Evolutionary conservation across 2,329 filamentous ascomycete genomes (phyloP).

Genomic region (Colletotrichum sp.): DNA sequence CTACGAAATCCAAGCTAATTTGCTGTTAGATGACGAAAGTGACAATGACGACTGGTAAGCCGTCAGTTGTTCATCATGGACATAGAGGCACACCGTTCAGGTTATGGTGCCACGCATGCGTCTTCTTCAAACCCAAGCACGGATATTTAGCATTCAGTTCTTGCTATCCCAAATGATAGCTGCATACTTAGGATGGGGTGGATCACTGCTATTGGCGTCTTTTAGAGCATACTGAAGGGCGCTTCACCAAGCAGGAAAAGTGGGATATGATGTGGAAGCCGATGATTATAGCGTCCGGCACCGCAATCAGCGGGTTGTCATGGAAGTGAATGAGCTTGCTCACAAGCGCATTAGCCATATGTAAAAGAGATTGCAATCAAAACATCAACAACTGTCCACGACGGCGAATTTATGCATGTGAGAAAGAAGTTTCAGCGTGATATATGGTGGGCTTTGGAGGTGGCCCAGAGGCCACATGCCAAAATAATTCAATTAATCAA

Average conservation of each 20-base stretch:
- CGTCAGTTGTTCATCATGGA: no score
- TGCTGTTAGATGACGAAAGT: slow-evolving; percentile 70
- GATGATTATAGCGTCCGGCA: neutral
- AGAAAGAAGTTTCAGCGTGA: neutral
- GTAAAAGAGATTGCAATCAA: neutral
- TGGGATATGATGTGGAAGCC: neutral
- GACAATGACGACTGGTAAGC: slow-evolving; percentile 76
- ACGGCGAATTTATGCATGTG: neutral
- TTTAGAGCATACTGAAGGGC: neutral
- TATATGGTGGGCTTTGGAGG: neutral
- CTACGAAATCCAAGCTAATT: neutral
- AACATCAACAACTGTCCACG: neutral
- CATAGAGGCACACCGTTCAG: neutral
- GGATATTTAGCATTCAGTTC: neutral
- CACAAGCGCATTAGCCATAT: neutral
- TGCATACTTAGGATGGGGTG: neutral
- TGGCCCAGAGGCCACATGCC: neutral
- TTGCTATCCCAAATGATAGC: neutral
- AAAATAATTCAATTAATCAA: slow-evolving; percentile 3
- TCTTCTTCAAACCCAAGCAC: neutral
- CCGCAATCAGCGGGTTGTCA: neutral
- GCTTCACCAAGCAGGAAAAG: neutral
- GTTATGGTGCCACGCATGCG: neutral
- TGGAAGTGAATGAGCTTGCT: neutral
- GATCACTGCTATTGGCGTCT: neutral